phyloP scores from a whole-genome alignment of 23 red algal genomes.

The Gracilaria gracilis region DNA sequence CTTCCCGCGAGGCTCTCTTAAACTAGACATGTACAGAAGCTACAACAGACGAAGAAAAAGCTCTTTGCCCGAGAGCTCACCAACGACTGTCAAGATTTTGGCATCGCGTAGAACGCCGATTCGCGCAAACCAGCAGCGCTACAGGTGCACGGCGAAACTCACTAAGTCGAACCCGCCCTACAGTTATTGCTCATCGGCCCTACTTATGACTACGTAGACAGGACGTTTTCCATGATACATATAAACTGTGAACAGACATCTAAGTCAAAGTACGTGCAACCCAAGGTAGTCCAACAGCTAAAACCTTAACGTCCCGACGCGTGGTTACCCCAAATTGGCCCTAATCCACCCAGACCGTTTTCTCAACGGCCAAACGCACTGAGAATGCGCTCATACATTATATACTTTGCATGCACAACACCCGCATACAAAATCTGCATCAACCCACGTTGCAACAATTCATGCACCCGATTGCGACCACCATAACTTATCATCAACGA shows the following conservation, averaged over 20 bases:
- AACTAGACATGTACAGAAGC: background rate
- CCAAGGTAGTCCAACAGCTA: background rate
- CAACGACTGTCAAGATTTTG: background rate
- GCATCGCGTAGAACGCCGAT: background rate
- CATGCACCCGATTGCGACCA: background rate
- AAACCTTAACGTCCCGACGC: background rate
- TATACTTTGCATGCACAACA: slow-evolving; percentile 10
- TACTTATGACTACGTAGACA: background rate
- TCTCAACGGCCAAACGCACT: background rate
- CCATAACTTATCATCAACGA: slow-evolving; percentile 19
- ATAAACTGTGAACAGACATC: background rate
- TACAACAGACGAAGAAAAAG: background rate
- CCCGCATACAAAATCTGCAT: slow-evolving; percentile 1
- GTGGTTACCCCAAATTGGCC: background rate
- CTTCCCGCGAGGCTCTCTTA: background rate
- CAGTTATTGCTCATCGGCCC: background rate
- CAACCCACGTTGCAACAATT: background rate
- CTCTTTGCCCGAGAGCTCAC: background rate
- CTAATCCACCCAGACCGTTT: background rate
- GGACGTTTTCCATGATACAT: slow-evolving; percentile 16
- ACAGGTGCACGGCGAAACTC: background rate
- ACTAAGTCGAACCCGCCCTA: background rate
- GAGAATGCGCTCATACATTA: slow-evolving; percentile 13
- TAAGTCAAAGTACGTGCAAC: background rate
- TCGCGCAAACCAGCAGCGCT: background rate